phyloP scores from a whole-genome alignment of 1,284 basidiomycete genomes.

The Rhodotorula sp. region DNA sequence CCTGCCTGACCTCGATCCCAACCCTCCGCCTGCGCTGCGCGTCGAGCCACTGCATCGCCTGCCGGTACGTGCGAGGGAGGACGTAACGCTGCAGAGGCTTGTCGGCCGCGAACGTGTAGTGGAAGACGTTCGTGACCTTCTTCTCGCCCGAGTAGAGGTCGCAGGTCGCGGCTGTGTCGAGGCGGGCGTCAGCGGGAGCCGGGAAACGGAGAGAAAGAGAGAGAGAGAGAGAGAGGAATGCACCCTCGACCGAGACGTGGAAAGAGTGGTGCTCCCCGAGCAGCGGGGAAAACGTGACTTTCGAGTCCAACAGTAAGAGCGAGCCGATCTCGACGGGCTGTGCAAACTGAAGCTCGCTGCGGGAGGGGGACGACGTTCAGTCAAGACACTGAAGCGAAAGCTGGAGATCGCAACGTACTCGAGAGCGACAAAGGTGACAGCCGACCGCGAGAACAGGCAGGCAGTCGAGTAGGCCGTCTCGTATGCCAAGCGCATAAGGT shows the following conservation, averaged over 20 bases:
- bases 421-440: slow-evolving; percentile 49
- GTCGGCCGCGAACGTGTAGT: slow-evolving; percentile 41
- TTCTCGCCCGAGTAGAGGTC: slow-evolving; percentile 38
- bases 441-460: slow-evolving; percentile 46
- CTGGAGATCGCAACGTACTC: slow-evolving; percentile 37
- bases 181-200: background rate
- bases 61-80: slow-evolving; percentile 33
- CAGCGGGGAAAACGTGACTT: slow-evolving; percentile 38
- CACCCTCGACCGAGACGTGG: slow-evolving; percentile 31
- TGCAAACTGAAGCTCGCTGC: slow-evolving; percentile 40
- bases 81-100: slow-evolving; percentile 40
- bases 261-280: slow-evolving; percentile 27
- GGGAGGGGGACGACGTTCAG: background rate
- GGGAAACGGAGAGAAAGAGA: background rate
- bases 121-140: slow-evolving; percentile 42
- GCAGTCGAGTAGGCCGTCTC: slow-evolving; percentile 50
- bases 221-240: background rate
- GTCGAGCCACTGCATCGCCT: slow-evolving; percentile 39
- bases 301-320: slow-evolving; percentile 35
- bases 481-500: slow-evolving; percentile 45
- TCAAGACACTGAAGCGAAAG: background rate
- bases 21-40: slow-evolving; percentile 29
- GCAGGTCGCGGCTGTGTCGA: slow-evolving; percentile 14
- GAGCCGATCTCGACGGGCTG: slow-evolving; percentile 42
- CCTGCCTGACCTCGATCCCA: slow-evolving; percentile 30